Evolutionary conservation across 768 basidiomycete species (phyloP), one percentile per base, ranked within the genome.

Genomic region (Panus rudis): DNA sequence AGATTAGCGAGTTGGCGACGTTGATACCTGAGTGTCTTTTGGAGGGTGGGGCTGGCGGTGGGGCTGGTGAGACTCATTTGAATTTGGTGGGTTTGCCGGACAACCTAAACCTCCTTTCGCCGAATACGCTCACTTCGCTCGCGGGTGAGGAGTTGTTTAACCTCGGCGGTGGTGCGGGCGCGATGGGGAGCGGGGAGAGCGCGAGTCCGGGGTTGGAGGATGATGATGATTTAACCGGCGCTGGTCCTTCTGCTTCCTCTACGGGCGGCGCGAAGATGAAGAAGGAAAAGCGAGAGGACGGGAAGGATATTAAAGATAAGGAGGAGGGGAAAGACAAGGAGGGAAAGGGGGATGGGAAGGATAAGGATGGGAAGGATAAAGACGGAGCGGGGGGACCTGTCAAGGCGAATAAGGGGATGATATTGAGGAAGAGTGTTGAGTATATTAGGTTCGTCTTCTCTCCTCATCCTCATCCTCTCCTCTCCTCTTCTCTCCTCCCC

Each of bases 361-460:
- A 48, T 25, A 41, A 50, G 34, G 56, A 59, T 17, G 55, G 50
- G 14, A 64, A 60, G 49, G 59, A 62, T 34, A 51, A 45, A n/a
- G 46, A 48, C 41, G 55, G 61, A 17, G 69, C 70, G 24, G 67
- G 66, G 16, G 62, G 61, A 16, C 70, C 73, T 23, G 82, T 88
- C 41, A 93, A 93, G 58, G 91, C 91, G 21, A 93, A 94, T 66
- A 94, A 94, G 71, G 91, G 92, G 25, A 88, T 93, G 81, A 92
- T 94, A 32, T 63, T 94, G 34, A 62, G 87, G 52, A 94, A 73
- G 67, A 72, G 71, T 33, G 71, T 72, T 42, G 71, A 72, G 41
- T 72, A 72, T 40, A 72, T 72, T 43, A 75, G 61, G 54, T 62
- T 49, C 45, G 60, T 37, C 12, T 12, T 3, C 26, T 22, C 12